Conservation (phyloP, 78 protist species). For the Dictyostelium capitatum region DNA sequence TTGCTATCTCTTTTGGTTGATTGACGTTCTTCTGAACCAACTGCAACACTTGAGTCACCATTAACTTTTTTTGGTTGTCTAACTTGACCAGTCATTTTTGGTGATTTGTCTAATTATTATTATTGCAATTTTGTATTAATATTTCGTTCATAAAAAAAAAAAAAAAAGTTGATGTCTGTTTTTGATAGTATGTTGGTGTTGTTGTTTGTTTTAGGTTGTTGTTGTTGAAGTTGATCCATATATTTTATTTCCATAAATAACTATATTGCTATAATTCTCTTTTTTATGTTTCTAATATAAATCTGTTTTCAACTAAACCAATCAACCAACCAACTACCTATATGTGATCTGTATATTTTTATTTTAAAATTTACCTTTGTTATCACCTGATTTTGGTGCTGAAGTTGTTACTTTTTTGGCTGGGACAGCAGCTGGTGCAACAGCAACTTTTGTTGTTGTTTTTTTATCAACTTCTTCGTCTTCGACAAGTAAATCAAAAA, state of each 20-base stretch:
- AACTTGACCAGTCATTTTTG: constrained; percentile 7
- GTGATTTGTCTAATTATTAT: constrained; percentile 7
- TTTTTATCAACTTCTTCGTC: constrained; percentile 53
- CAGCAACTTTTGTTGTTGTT: background rate
- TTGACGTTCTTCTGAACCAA: constrained; percentile 6
- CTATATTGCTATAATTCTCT: background rate
- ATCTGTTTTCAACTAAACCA: background rate
- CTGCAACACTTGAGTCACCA: background rate
- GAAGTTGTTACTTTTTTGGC: background rate
- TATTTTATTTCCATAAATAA: background rate
- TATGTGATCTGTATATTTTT: no score
- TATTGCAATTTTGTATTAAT: background rate
- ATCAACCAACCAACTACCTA: background rate
- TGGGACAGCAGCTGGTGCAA: constrained; percentile 15
- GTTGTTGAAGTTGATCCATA: background rate
- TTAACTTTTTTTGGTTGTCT: constrained; percentile 12
- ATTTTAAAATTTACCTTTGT: background rate
- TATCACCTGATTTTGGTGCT: constrained; percentile 19
- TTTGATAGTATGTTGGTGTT: no score
- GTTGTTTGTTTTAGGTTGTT: background rate
- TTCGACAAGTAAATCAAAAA: constrained; percentile 75
- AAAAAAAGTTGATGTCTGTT: background rate
- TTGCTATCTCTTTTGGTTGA: constrained; percentile 62
- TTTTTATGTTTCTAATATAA: background rate
- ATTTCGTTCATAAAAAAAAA: background rate